phyloP scores from a whole-genome alignment of 257 asterid species.

The Primulina huaijiensis region DNA sequence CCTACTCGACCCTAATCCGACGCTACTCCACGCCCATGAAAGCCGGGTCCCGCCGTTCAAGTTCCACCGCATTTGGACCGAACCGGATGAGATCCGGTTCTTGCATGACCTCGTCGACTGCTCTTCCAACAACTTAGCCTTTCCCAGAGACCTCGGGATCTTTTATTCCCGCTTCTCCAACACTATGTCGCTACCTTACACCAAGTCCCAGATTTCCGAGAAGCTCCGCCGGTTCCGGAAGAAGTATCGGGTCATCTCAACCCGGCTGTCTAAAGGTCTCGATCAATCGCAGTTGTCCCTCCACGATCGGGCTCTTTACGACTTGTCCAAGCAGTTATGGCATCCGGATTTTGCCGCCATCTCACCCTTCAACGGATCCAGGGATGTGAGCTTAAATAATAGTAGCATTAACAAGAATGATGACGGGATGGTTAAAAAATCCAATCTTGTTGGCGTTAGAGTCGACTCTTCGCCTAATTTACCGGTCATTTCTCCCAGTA shows the following conservation, averaged over 20 bases:
- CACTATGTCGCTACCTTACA: conserved; percentile 77
- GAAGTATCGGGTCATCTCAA: conserved; percentile 62
- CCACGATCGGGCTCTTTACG: conserved; percentile 67
- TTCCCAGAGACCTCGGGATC: conserved; percentile 65
- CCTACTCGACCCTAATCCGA: conserved; percentile 37
- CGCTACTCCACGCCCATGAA: conserved; percentile 25
- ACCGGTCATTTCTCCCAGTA: conserved; percentile 21
- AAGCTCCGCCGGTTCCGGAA: conserved; percentile 76
- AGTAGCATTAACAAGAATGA: neutral
- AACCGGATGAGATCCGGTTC: conserved; percentile 85
- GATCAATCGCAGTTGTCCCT: conserved; percentile 45
- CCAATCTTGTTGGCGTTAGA: conserved; percentile 52
- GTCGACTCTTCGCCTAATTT: conserved; percentile 50
- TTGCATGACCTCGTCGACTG: conserved; percentile 58
- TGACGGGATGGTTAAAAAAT: conserved; percentile 23
- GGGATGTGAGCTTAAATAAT: conserved; percentile 25
- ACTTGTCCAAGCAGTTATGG: conserved; percentile 62
- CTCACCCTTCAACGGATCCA: conserved; percentile 52
- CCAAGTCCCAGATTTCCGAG: conserved; percentile 80
- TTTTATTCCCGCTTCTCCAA: conserved; percentile 66
- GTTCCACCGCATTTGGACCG: conserved; percentile 86
- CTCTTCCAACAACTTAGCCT: conserved; percentile 43
- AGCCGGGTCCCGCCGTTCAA: conserved; percentile 57
- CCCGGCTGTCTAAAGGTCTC: conserved; percentile 54
- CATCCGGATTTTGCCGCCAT: conserved; percentile 53